These are phyloP conservation scores for Fremontodendron californicum DNA, from an alignment of 345 rosid genomes.

Conservation along the genomic window DNA sequence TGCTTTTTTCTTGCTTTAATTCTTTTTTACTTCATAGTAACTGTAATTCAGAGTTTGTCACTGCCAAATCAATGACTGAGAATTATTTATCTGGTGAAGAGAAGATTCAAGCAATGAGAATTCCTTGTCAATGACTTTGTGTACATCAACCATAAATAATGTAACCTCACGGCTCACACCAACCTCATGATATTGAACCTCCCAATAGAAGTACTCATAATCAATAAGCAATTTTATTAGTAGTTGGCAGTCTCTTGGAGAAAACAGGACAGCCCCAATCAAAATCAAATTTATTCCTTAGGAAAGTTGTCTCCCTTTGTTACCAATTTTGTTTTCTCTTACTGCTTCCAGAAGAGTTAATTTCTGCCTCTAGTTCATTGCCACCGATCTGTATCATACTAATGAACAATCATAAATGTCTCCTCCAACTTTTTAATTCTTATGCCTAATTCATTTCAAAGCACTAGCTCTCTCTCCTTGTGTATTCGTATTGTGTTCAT, in stretches of 20 bases:
- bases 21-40: not conserved
- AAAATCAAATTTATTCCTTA: not conserved
- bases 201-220: not conserved
- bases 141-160: not conserved
- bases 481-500: not conserved
- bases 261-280: not conserved
- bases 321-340: not conserved
- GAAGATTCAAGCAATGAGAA: not conserved
- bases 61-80: not conserved
- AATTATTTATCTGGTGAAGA: not conserved
- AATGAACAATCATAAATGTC: not conserved
- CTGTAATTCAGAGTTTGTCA: not conserved
- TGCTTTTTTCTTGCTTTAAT: not conserved
- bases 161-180: not conserved
- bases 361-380: not conserved
- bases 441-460: not conserved
- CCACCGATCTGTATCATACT: not conserved
- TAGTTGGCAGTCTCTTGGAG: slow-evolving; percentile 12
- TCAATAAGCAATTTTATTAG: slow-evolving; percentile 13
- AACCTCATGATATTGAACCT: not conserved
- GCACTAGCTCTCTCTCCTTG: not conserved
- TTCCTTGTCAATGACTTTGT: not conserved
- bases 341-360: not conserved
- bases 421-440: not conserved
- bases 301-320: not conserved